phyloP scores from a whole-genome alignment of 768 basidiomycete genomes.

The Glaciozyma antarctica region DNA sequence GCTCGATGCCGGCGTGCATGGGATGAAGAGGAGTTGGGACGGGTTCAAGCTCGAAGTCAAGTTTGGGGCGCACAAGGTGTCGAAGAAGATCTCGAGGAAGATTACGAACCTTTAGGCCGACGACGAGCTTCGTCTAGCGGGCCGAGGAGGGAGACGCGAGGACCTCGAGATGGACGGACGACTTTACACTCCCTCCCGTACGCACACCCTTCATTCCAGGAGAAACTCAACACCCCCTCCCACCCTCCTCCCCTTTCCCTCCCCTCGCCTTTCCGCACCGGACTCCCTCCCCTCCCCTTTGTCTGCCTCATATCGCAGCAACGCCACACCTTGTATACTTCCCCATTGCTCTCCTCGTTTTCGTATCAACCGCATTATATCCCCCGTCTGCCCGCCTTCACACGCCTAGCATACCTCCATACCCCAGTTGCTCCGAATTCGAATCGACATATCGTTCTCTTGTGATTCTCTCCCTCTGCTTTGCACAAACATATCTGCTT shows the following conservation, averaged over 20 bases:
- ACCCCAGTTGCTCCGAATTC: neutral
- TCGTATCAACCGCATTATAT: neutral
- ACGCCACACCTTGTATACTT: neutral
- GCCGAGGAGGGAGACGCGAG: too few relatives aligned
- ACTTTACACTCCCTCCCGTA: neutral
- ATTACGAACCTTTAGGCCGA: neutral
- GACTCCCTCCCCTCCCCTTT: neutral
- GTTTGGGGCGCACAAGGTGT: neutral
- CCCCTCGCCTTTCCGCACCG: neutral
- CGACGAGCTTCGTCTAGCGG: too few relatives aligned
- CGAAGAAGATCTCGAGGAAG: neutral
- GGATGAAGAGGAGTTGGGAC: slow-evolving; percentile 28
- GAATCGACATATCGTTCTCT: neutral
- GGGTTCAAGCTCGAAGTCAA: slow-evolving; percentile 25
- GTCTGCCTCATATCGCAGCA: neutral
- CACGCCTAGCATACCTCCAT: neutral
- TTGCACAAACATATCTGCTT: too few relatives aligned
- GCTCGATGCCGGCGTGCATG: slow-evolving; percentile 28
- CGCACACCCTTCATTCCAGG: too few relatives aligned
- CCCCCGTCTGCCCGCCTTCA: neutral
- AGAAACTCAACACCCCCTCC: neutral
- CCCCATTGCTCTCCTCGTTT: neutral
- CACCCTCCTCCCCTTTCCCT: neutral
- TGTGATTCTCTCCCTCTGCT: neutral
- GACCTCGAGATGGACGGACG: neutral